Base-by-base conservation (phyloP, 2,329 filamentous ascomycete genomes). In the Fusarium sacchari region DNA sequence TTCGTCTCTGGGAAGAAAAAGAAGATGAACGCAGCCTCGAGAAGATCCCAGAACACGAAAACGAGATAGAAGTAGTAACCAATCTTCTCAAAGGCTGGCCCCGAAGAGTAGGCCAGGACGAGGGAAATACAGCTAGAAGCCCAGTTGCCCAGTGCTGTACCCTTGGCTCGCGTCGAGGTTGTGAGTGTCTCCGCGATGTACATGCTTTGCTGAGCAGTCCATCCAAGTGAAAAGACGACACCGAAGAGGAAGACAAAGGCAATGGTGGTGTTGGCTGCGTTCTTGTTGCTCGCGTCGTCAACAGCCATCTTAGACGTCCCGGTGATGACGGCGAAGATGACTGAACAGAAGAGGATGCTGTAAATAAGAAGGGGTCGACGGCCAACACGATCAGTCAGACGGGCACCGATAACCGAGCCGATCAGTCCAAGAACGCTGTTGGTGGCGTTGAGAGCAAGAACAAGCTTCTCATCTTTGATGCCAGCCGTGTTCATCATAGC, bases 281-380 rank as follows among this genome's bases (percentile, higher is more conserved):
- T 53, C 3, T 60, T 86, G 76, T 81, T 62, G 20, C 40, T 22
- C 1, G 84, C 82, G 18, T 58, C 34, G 1, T 71, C 55, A 6
- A 70, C 59, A 2, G 71, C 52, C 24, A 65, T 55, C 17, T 65
- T 71, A 6, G 56, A 71, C 1, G 50, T 60, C 53, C 37, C 64
- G 37, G 80, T 76, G n/a, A 82, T 80, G 67, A 88, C 85, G 13
- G 85, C 86, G 7, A 88, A 83, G 13, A 85, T 69, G 84, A 86
- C n/a, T 81, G 75, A 73, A 11, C 75, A 77, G 22, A 50, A 60
- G 18, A 86, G 77, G 24, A 85, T 85, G 13, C 83, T 82, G 75
- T 83, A 84, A 7, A 88, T 80, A 18, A 88, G 80, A 11, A 88
- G 79, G 0, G 86, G 86, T 9, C 89, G 85, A 37, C 89, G 87